These are phyloP conservation scores for Furcasterigmium sp. DNA, from an alignment of 2,329 filamentous ascomycete genomes.

Conservation along the genomic window DNA sequence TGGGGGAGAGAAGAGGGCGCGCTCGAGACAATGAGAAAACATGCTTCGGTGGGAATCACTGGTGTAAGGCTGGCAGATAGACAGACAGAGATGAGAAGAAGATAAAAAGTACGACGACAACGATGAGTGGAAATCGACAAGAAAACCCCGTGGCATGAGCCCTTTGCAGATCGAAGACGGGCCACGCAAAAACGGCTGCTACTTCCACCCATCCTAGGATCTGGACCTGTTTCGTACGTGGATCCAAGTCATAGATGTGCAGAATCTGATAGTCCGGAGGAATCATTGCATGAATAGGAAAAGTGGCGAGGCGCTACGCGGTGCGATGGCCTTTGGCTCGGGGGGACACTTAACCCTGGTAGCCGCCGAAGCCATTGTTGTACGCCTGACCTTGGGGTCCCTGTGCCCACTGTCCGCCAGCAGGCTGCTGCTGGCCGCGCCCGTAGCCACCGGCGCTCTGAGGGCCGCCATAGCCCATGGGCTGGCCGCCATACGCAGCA, in stretches of 20 bases:
- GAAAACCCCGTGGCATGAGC: constrained; percentile 6
- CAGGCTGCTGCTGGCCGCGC: constrained; percentile 61
- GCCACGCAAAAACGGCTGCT: too few relatives aligned
- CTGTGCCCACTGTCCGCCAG: constrained; percentile 51
- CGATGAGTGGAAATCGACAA: constrained; percentile 4
- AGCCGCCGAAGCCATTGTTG: constrained; percentile 58
- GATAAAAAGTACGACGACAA: constrained; percentile 9
- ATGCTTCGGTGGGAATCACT: constrained; percentile 11
- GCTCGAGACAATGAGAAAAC: constrained; percentile 8
- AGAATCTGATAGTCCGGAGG: too few relatives aligned
- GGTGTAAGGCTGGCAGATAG: constrained; percentile 4
- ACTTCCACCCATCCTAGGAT: too few relatives aligned
- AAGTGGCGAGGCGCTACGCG: too few relatives aligned
- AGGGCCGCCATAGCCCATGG: constrained; percentile 66
- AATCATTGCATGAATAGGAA: too few relatives aligned
- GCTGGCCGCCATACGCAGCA: constrained; percentile 58
- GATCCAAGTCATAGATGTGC: too few relatives aligned
- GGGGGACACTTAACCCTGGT: constrained; percentile 54
- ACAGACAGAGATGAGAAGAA: constrained; percentile 8
- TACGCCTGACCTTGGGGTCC: constrained; percentile 48
- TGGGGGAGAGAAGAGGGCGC: constrained; percentile 11
- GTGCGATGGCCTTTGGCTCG: too few relatives aligned
- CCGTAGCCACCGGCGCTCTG: constrained; percentile 81
- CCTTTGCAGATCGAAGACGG: neutral
- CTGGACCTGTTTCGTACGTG: too few relatives aligned